phyloP scores from a whole-genome alignment of 306 rosid genomes.

The Dryas drummondii region DNA sequence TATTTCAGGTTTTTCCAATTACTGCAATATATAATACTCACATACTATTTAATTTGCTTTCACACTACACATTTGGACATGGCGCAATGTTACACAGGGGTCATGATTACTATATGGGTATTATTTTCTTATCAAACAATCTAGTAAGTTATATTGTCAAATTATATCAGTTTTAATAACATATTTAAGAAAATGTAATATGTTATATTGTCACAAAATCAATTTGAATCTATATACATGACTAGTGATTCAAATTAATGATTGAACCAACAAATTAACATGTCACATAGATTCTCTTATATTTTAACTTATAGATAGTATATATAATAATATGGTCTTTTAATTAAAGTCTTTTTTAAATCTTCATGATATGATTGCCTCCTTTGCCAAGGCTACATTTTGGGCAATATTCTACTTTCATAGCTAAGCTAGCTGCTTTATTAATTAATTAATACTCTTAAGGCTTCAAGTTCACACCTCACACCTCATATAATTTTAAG shows the following conservation, averaged over 20 bases:
- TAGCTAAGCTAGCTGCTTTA: conserved; percentile 25
- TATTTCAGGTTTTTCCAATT: conserved; percentile 54
- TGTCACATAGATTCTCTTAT: no score
- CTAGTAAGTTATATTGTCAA: no score
- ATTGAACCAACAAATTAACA: no score
- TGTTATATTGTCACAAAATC: no score
- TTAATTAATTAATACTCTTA: conserved; percentile 18
- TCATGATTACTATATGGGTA: neutral
- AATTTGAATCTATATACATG: no score
- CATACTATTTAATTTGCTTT: neutral
- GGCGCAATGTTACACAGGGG: no score
- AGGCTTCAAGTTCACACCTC: conserved; percentile 39
- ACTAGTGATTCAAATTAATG: no score
- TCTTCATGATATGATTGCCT: conserved; percentile 42
- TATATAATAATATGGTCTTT: neutral
- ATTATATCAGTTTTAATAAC: no score
- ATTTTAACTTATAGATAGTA: no score
- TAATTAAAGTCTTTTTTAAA: neutral
- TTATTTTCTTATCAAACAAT: neutral
- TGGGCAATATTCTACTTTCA: conserved; percentile 31
- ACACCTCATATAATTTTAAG: conserved; percentile 2
- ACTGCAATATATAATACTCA: neutral
- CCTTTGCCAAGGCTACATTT: conserved; percentile 51
- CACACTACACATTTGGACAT: neutral
- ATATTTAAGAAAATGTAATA: no score